Conservation (phyloP, 495 filamentous ascomycete species). For the Aspergillus sclerotiicarbonarius region DNA sequence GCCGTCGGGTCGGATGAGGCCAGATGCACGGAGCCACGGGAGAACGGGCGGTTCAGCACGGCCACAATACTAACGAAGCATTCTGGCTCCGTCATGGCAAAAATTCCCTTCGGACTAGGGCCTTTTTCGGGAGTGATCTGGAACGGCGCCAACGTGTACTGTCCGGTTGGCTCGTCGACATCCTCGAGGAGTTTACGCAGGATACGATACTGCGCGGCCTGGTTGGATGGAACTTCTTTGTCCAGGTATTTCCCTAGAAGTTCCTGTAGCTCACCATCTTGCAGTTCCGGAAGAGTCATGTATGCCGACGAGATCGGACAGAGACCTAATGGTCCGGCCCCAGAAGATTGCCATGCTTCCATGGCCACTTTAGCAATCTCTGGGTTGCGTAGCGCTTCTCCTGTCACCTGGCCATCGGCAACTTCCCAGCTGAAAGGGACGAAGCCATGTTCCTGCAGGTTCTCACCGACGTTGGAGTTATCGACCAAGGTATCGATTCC, state of each 20-base stretch:
- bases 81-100: slow-evolving; percentile 1
- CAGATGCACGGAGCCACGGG: slow-evolving; percentile 48
- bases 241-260: neutral
- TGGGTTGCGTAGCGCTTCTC: slow-evolving; percentile 4
- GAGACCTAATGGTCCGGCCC: slow-evolving; percentile 5
- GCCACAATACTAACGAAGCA: slow-evolving; percentile 8
- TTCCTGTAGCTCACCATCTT: slow-evolving; percentile 1
- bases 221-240: neutral
- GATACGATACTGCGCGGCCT: slow-evolving; percentile 46
- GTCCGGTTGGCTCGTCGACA: neutral
- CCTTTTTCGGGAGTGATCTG: neutral
- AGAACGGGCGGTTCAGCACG: slow-evolving; percentile 54
- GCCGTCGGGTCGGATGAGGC: neutral
- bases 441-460: slow-evolving; percentile 35
- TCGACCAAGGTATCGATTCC: slow-evolving; percentile 32
- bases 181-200: slow-evolving; percentile 39
- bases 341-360: slow-evolving; percentile 3
- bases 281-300: slow-evolving; percentile 1
- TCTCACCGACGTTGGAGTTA: slow-evolving; percentile 33
- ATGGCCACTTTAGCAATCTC: slow-evolving; percentile 2
- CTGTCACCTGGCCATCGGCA: slow-evolving; percentile 7
- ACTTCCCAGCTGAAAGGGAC: slow-evolving; percentile 12
- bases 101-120: neutral
- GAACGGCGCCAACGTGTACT: slow-evolving; percentile 3
- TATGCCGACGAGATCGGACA: slow-evolving; percentile 2